phyloP scores from a whole-genome alignment of 148 eudicot species.

The Camellia lanceoleosa region DNA sequence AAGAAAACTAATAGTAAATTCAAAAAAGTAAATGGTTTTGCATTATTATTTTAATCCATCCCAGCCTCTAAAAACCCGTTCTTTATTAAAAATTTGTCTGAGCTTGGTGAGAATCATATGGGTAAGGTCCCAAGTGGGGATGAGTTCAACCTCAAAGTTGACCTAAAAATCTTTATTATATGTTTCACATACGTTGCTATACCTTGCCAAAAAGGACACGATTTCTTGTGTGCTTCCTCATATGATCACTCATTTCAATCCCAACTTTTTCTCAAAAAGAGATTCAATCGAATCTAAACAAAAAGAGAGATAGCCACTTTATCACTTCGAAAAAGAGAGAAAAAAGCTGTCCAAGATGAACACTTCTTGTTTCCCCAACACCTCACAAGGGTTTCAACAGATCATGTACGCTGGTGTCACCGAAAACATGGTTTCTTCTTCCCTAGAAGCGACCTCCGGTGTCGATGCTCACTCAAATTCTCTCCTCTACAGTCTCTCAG shows the following conservation, averaged over 20 bases:
- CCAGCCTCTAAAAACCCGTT: neutral
- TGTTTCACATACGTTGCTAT: neutral
- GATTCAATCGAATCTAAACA: slow-evolving; percentile 11
- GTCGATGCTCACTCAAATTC: slow-evolving; percentile 27
- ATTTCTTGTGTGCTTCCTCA: neutral
- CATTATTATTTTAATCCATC: neutral
- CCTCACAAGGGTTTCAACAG: slow-evolving; percentile 14
- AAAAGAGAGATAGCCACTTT: neutral
- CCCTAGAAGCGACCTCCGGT: slow-evolving; percentile 14
- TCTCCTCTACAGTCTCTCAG: slow-evolving; percentile 43
- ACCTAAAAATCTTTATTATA: slow-evolving; percentile 16
- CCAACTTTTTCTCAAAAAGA: neutral
- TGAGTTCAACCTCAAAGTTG: slow-evolving; percentile 41
- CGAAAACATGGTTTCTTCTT: slow-evolving; percentile 19
- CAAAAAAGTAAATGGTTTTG: neutral
- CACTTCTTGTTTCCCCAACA: slow-evolving; percentile 18
- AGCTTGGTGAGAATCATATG: slow-evolving; percentile 22
- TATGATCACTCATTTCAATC: neutral
- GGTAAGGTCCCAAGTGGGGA: slow-evolving; percentile 59
- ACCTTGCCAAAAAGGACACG: neutral
- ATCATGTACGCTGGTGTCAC: slow-evolving; percentile 1
- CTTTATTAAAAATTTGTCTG: slow-evolving; percentile 11
- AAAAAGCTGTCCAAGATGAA: slow-evolving; percentile 12
- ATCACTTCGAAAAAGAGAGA: neutral
- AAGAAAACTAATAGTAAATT: neutral